A percentile compares a stretch with the other conserved stretches of the same genome.
phyloP scores from a whole-genome alignment of 129 eudicot genomes.

The Deinandra increscens region DNA sequence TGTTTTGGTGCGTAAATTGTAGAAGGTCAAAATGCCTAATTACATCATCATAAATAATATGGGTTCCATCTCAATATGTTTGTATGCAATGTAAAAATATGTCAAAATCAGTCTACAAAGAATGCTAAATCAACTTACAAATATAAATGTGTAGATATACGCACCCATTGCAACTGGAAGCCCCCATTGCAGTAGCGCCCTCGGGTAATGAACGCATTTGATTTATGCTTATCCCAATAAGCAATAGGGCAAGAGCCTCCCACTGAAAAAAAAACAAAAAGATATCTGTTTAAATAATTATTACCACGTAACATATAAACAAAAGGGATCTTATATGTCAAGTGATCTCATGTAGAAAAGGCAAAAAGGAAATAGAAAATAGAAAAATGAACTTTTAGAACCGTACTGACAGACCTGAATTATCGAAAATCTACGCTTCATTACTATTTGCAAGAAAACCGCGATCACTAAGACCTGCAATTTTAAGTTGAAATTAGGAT shows the following conservation, averaged over 20 bases:
- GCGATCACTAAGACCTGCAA: conserved; percentile 96
- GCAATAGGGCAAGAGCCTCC: conserved; percentile 99
- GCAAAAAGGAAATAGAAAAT: too few species aligned
- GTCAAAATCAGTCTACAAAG: conserved; percentile 20
- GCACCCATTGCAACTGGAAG: conserved; percentile 94
- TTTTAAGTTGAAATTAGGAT: conserved; percentile 14
- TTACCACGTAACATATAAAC: background rate
- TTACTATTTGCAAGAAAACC: conserved; percentile 67
- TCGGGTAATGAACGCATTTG: conserved; percentile 89
- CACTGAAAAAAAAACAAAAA: conserved; percentile 53
- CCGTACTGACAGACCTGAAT: conserved; percentile 73
- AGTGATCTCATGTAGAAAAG: background rate
- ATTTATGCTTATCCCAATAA: conserved; percentile 89
- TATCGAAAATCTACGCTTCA: conserved; percentile 90
- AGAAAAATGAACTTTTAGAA: background rate
- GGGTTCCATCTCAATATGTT: conserved; percentile 20
- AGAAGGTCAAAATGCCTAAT: background rate
- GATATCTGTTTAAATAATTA: background rate
- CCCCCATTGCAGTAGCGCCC: conserved; percentile 79
- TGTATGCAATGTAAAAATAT: conserved; percentile 16
- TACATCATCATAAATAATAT: conserved; percentile 15
- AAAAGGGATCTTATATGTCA: background rate
- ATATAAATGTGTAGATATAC: conserved; percentile 77
- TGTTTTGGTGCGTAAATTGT: background rate
- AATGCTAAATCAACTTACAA: conserved; percentile 61